Base-by-base conservation (phyloP, 2,329 filamentous ascomycete species). In the Fonsecaea nubica region DNA sequence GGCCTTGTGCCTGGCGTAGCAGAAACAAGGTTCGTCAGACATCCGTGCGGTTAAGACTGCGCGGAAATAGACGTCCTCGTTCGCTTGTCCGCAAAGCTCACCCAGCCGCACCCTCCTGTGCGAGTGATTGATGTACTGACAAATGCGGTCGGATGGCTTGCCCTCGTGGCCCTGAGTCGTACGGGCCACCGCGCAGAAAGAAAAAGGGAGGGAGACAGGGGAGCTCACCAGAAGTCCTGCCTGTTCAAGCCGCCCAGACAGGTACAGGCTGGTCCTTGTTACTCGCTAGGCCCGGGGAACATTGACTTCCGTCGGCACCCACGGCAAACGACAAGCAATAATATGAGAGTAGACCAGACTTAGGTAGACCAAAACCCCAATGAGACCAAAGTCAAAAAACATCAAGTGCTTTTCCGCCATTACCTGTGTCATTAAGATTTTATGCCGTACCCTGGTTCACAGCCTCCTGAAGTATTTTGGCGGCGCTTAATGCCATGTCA, bases 401-500 rank as follows among this genome's bases (percentile, higher is more conserved):
- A 61, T 18, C 12, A 9, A 33, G 12, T 35, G 7, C 33, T 21
- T 54, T 38, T 50, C 13, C 18, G 40, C 32, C 48, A 13, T 53
- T 40, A 61, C 58, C 30, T 60, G 18, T 53, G 35, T 30, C 8
- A 25, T 32, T 35, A 9, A 25, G 25, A 8, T 18, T 57, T 38
- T 13, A 61, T 36, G 21, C 33, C 58, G 32, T 42, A 13, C 35
- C 59, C 35, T 55, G 50, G 52, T 62, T 50, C 50, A 62, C 36
- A 33, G 59, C 52, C 36, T 42, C 62, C 21, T 59, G 63, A 18
- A 65, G 45, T 8, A 65, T 53, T 40, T 65, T 59, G 32, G 80
- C 80, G 9, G 78, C 79, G 50, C 78, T 69, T 25, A 77, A 76
- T 5, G 80, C 80, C 76, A 81, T 86, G 68, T 86, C 85, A 2